These are phyloP conservation scores for Penicillium decumbens DNA, from an alignment of 2,329 filamentous ascomycete species.

Conservation along the genomic window DNA sequence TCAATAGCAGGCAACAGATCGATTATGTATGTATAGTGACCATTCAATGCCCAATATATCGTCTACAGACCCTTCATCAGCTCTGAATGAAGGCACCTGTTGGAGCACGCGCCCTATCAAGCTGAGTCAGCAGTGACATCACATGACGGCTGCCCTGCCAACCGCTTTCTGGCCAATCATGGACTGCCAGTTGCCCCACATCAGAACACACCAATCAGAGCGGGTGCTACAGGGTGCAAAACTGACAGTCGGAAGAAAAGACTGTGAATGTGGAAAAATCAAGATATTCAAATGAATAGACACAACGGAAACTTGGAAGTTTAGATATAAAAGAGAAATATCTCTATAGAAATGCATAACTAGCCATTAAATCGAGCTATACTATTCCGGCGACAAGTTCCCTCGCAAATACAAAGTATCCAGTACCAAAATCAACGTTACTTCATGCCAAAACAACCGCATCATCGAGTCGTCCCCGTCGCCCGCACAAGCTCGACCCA, in stretches of 20 bases:
- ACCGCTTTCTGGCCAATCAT: conserved; percentile 14
- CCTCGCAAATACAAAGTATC: not conserved
- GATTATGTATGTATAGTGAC: not conserved
- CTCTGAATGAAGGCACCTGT: not conserved
- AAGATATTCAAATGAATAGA: not conserved
- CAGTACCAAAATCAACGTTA: conserved; percentile 3
- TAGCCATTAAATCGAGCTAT: not conserved
- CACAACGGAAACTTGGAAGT: not conserved
- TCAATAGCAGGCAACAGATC: not conserved
- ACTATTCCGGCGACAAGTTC: not conserved
- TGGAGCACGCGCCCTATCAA: not conserved
- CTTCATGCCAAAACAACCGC: conserved; percentile 17
- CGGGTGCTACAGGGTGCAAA: not conserved
- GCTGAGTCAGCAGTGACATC: conserved; percentile 15
- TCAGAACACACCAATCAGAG: conserved; percentile 14
- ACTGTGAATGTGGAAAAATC: conserved; percentile 3
- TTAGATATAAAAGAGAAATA: not conserved
- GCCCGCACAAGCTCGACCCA: conserved; percentile 6
- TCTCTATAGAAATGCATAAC: not conserved
- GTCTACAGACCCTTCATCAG: not conserved
- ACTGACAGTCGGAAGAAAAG: not conserved
- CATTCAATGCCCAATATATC: not conserved
- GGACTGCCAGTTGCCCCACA: not conserved
- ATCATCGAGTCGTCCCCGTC: conserved; percentile 14
- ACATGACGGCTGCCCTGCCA: conserved; percentile 24